Base-by-base conservation (phyloP, 108 stramenopile genomes). In the Nitzschia sp. region DNA sequence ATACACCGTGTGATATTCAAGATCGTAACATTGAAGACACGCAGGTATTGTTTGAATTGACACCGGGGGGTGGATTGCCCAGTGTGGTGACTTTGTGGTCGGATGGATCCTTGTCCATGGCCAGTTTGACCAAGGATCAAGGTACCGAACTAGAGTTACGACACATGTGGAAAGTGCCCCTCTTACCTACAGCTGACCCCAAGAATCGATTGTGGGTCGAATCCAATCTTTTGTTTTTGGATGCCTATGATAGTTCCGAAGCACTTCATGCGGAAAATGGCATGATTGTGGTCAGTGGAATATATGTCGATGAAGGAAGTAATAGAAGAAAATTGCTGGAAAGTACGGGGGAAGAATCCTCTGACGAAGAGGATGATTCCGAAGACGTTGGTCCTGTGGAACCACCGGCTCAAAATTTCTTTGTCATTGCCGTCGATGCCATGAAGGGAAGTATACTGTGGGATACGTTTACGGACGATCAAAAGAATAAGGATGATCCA, bases 21-120 rank as follows among this genome's bases (percentile, higher is more conserved):
- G 59, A 59, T 34, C 2, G 56, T 65, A 19, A 61, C 46, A 35
- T 59, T n/a, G 64, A 76, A 21, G 36, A 36, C 32, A 38, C 29
- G 23, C 46, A 69, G 17, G 49, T 62, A 46, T 3, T 49, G 60
- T 64, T 82, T 78, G 74, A 69, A 21, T 66, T 88, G 8, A 87
- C 87, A 19, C 79, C 85, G 15, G 82, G 76, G 15, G 89, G 89
- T 48, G 85, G 88, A 62, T 51, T 94, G 49, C 93, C 93, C 11
- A 80, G 78, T 56, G 60, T 89, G 13, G 77, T 75, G 2, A 82
- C 85, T 6, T 71, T 94, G 2, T 94, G 93, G 93, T 86, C 84
- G 36, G 85, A 94, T 68, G 93, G 90, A 4, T 74, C 67, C 38
- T 71, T 94, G 35, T 73, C 75, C 8, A 36, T 91, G 32, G 88